Conservation (phyloP, 495 filamentous ascomycete genomes). For the Hyphodiscus hymeniophilus region DNA sequence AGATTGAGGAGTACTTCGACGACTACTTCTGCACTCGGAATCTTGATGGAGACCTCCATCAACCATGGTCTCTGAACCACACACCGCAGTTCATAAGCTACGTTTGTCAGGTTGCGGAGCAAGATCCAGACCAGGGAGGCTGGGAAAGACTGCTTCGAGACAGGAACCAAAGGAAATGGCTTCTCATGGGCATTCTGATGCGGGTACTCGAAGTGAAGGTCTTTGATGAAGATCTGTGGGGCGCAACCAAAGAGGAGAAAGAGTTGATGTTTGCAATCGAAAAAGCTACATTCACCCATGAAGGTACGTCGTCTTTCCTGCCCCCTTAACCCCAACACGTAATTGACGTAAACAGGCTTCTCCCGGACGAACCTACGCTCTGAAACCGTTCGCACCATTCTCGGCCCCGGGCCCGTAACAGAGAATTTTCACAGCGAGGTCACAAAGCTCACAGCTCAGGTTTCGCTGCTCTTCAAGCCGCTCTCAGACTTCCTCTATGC, state of each 20-base stretch:
- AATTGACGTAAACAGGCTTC: constrained; percentile 34
- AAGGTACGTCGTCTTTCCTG: constrained; percentile 33
- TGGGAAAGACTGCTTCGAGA: constrained; percentile 34
- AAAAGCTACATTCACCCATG: constrained; percentile 22
- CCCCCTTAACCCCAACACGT: not conserved
- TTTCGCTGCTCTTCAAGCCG: constrained; percentile 33
- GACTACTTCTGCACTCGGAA: constrained; percentile 13
- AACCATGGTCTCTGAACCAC: constrained; percentile 11
- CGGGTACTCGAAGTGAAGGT: constrained; percentile 34
- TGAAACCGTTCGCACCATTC: constrained; percentile 20
- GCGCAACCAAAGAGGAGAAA: constrained; percentile 23
- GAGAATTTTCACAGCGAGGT: constrained; percentile 32
- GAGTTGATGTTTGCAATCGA: constrained; percentile 30
- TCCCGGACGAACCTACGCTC: constrained; percentile 31
- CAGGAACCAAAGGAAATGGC: constrained; percentile 26
- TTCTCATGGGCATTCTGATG: constrained; percentile 33
- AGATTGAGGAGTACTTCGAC: not conserved
- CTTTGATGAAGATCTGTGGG: constrained; percentile 37
- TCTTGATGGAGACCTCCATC: constrained; percentile 8
- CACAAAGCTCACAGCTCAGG: constrained; percentile 32
- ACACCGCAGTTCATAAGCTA: constrained; percentile 14
- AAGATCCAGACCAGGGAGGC: constrained; percentile 20
- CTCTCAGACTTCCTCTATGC: constrained; percentile 28
- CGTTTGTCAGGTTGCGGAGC: constrained; percentile 12
- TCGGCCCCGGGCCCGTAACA: constrained; percentile 26